Conservation (phyloP, 139 green algal genomes). For the Coccomyxa sp. region DNA sequence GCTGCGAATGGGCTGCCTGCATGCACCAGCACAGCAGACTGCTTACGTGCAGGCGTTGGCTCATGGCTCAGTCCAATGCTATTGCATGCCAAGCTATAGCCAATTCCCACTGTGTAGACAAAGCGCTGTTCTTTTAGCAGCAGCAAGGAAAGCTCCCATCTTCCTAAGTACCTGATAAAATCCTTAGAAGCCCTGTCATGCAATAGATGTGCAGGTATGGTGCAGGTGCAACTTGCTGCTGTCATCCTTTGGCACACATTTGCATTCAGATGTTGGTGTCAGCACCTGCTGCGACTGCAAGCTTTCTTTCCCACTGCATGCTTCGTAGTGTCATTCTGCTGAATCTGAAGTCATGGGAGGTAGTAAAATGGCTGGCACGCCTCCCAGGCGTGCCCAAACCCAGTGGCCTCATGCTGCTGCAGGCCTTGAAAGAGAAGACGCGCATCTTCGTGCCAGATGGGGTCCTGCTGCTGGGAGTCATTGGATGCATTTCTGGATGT, state of each 20-base stretch:
- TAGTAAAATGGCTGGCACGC: background rate
- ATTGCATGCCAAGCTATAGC: too few relatives aligned
- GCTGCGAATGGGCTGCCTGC: background rate
- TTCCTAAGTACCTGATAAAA: background rate
- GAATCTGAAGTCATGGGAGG: background rate
- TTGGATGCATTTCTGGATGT: too few relatives aligned
- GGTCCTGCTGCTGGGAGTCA: conserved; percentile 27
- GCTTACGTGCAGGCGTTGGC: too few relatives aligned
- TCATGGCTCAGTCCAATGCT: too few relatives aligned
- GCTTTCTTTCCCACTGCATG: background rate
- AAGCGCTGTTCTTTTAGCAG: too few relatives aligned
- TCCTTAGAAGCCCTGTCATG: background rate
- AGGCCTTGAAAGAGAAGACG: conserved; percentile 15
- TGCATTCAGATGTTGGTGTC: too few relatives aligned
- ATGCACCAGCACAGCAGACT: too few relatives aligned
- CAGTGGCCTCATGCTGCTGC: background rate
- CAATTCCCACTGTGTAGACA: too few relatives aligned
- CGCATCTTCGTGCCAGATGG: conserved; percentile 7
- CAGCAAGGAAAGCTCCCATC: too few relatives aligned
- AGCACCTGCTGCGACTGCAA: background rate
- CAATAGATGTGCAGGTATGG: background rate
- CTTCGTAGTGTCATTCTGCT: background rate
- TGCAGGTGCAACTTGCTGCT: too few relatives aligned
- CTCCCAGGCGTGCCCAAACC: background rate
- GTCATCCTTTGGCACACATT: too few relatives aligned